Evolutionary conservation across 192 early-diverging fungal species (phyloP).

Genomic region (Podila epicladia): DNA sequence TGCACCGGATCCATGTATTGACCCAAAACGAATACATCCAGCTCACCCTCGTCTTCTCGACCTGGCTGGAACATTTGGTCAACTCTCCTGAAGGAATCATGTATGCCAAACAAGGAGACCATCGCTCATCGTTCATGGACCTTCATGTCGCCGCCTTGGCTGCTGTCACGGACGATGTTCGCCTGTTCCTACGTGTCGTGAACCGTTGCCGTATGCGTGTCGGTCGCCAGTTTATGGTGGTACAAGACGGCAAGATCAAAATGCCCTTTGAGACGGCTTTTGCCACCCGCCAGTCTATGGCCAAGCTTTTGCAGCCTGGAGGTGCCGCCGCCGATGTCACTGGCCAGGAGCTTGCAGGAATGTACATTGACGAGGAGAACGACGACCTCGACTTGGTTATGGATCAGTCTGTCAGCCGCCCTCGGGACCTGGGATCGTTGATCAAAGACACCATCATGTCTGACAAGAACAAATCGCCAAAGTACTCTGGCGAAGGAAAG

Average conservation of each 20-base stretch:
- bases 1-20: slow-evolving; percentile 57
- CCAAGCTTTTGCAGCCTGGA: slow-evolving; percentile 39
- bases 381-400: slow-evolving; percentile 44
- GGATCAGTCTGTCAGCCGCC: slow-evolving; percentile 43
- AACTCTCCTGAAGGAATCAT: slow-evolving; percentile 62
- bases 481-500: slow-evolving; percentile 14
- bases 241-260: slow-evolving; percentile 50
- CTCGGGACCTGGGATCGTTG: slow-evolving; percentile 32
- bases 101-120: slow-evolving; percentile 64
- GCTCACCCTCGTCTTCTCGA: slow-evolving; percentile 58
- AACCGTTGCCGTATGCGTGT: slow-evolving; percentile 70
- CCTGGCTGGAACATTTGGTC: slow-evolving; percentile 62
- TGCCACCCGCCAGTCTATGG: slow-evolving; percentile 45
- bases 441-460: slow-evolving; percentile 28
- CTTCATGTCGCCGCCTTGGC: slow-evolving; percentile 63
- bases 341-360: slow-evolving; percentile 45
- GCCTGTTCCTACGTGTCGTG: slow-evolving; percentile 62
- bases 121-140: slow-evolving; percentile 66
- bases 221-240: slow-evolving; percentile 64
- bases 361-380: slow-evolving; percentile 49
- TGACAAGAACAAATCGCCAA: slow-evolving; percentile 5
- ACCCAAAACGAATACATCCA: slow-evolving; percentile 70
- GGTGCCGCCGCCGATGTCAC: slow-evolving; percentile 43
- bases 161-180: slow-evolving; percentile 64
- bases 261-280: slow-evolving; percentile 40